Evolutionary conservation across 78 protist genomes (phyloP).

Genomic region (Pigoraptor vietnamica): DNA sequence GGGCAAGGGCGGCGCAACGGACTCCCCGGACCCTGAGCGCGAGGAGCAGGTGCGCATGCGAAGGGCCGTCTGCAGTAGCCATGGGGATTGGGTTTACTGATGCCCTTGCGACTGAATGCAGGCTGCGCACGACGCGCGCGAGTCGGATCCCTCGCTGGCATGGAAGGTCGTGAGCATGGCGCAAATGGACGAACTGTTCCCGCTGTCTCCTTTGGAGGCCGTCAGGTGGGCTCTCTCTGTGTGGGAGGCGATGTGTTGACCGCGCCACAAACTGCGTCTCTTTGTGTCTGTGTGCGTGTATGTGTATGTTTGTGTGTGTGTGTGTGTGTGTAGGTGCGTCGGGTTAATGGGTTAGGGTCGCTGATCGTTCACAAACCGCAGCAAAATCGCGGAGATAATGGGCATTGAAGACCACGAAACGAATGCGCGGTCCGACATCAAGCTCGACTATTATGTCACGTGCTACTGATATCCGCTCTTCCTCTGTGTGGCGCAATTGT

Average conservation of each 20-base stretch:
- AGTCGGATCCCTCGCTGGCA: not conserved
- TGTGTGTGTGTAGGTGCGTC: too few species aligned
- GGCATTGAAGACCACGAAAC: not conserved
- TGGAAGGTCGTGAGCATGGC: not conserved
- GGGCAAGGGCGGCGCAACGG: not conserved
- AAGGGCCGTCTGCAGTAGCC: too few species aligned
- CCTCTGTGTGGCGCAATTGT: not conserved
- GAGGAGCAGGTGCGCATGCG: not conserved
- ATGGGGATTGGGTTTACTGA: not conserved
- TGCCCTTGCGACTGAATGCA: not conserved
- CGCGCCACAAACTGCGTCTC: not conserved
- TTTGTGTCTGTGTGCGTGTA: not conserved
- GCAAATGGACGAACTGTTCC: not conserved
- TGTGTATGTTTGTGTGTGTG: not conserved
- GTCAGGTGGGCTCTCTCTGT: not conserved
- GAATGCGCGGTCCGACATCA: not conserved
- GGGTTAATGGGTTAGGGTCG: not conserved
- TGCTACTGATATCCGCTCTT: not conserved
- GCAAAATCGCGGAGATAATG: not conserved
- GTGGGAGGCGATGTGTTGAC: too few species aligned
- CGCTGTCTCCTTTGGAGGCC: not conserved
- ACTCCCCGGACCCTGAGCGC: not conserved
- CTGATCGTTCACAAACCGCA: not conserved
- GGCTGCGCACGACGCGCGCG: not conserved
- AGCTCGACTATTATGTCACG: not conserved